phyloP scores from a whole-genome alignment of 2,329 filamentous ascomycete genomes.

The Botryotinia convoluta region DNA sequence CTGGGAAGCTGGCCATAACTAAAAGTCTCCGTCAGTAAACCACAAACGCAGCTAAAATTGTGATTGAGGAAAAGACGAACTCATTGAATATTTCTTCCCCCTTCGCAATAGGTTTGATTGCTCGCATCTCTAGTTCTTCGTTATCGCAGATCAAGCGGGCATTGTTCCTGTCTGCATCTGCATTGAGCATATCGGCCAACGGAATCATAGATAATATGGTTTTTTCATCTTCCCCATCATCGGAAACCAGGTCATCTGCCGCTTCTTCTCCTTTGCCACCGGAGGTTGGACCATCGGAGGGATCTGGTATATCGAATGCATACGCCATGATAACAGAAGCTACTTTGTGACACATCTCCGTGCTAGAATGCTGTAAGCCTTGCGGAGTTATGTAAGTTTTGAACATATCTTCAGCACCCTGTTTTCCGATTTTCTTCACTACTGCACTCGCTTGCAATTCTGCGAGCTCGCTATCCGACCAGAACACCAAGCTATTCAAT shows the following conservation, averaged over 20 bases:
- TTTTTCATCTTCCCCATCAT: constrained; percentile 47
- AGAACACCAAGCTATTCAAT: constrained; percentile 70
- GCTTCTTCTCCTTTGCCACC: constrained; percentile 49
- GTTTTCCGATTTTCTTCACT: constrained; percentile 61
- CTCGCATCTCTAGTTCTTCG: constrained; percentile 58
- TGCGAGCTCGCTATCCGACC: constrained; percentile 57
- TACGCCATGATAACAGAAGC: constrained; percentile 71
- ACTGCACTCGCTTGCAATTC: constrained; percentile 64
- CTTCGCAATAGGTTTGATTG: constrained; percentile 53
- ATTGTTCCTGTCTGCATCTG: constrained; percentile 65
- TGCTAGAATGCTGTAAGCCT: constrained; percentile 43
- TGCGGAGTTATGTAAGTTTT: constrained; percentile 52
- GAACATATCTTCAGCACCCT: constrained; percentile 57
- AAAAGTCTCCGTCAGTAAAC: neutral
- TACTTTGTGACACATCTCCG: constrained; percentile 57
- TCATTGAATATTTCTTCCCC: constrained; percentile 68
- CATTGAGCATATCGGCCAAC: constrained; percentile 69
- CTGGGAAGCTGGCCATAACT: constrained; percentile 63
- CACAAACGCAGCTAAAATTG: neutral
- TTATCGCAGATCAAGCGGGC: constrained; percentile 43
- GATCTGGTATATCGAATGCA: constrained; percentile 59
- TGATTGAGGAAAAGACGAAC: constrained; percentile 8
- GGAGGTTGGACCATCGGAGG: constrained; percentile 38
- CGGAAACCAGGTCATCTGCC: constrained; percentile 46
- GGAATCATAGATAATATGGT: constrained; percentile 63